phyloP scores from a whole-genome alignment of 1,284 basidiomycete genomes.

The Stereum hirsutum region DNA sequence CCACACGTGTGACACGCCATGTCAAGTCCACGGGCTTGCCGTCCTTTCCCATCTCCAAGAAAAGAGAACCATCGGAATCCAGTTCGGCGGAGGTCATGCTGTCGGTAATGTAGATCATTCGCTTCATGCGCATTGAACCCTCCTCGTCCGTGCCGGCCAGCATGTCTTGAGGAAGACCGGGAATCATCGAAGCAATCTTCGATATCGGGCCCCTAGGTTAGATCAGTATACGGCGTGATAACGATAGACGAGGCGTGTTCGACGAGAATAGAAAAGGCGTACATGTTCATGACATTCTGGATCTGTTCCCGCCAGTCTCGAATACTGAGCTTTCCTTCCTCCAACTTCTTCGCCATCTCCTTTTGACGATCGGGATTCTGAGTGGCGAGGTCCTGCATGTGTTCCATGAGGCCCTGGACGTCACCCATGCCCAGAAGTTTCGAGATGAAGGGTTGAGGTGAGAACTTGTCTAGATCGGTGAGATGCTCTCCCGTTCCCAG shows the following conservation, averaged over 20 bases:
- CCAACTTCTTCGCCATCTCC: conserved; percentile 96
- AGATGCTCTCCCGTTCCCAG: conserved; percentile 97
- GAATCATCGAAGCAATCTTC: conserved; percentile 99
- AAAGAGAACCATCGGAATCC: conserved; percentile 90
- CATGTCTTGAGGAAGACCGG: conserved; percentile 87
- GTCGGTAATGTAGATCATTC: conserved; percentile 98
- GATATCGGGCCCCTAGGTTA: conserved; percentile 82
- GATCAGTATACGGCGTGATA: background rate
- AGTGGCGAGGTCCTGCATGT: conserved; percentile 91
- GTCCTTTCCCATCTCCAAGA: conserved; percentile 78
- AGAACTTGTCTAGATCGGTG: conserved; percentile 92
- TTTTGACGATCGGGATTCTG: conserved; percentile 96
- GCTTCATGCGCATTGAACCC: conserved; percentile 86
- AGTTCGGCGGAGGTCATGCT: conserved; percentile 93
- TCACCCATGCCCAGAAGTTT: conserved; percentile 95
- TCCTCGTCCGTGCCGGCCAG: conserved; percentile 90
- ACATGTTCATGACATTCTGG: conserved; percentile 97
- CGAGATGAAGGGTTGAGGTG: conserved; percentile 95
- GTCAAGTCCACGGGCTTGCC: conserved; percentile 79
- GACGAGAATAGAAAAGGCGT: conserved; percentile 19
- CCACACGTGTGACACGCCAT: conserved; percentile 84
- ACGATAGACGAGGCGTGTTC: conserved; percentile 1
- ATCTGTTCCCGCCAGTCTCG: conserved; percentile 98
- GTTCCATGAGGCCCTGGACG: conserved; percentile 94
- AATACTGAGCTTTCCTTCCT: conserved; percentile 94